Percentiles rank a stretch among this genome's conserved stretches.
phyloP scores from a whole-genome alignment of 2,329 filamentous ascomycete species.

The Arthrobotrys pseudoclavata region DNA sequence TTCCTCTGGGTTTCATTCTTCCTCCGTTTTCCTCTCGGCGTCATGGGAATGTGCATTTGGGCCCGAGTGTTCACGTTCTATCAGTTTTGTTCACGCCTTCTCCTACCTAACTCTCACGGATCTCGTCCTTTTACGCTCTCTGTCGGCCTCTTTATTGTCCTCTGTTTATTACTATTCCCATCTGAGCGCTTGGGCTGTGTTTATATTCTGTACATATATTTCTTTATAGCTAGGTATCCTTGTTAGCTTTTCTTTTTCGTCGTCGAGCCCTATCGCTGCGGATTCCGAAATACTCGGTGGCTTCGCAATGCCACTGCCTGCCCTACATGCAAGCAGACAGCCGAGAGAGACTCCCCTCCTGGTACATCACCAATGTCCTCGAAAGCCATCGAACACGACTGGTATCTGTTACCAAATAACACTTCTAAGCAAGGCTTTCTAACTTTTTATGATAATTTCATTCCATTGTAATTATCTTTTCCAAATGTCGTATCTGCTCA shows the following conservation, averaged over 20 bases:
- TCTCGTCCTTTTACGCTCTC: conserved; percentile 12
- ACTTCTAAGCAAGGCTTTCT: not conserved
- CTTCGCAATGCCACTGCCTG: not conserved
- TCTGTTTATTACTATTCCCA: conserved; percentile 33
- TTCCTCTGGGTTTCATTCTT: conserved; percentile 15
- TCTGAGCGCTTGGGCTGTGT: conserved; percentile 45
- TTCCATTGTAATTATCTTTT: conserved; percentile 1
- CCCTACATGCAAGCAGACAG: not conserved
- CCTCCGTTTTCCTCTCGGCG: conserved; percentile 41
- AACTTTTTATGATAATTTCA: not conserved
- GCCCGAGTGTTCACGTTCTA: conserved; percentile 57
- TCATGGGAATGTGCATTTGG: conserved; percentile 49
- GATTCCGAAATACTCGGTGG: conserved; percentile 6
- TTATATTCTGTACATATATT: conserved; percentile 52
- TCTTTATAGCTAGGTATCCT: conserved; percentile 15
- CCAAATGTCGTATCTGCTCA: not conserved
- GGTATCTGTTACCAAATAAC: conserved; percentile 1
- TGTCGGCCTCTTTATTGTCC: conserved; percentile 6
- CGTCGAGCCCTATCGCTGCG: conserved; percentile 7
- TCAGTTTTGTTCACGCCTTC: conserved; percentile 33
- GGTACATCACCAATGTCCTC: not conserved
- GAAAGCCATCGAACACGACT: not conserved
- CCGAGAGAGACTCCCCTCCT: not conserved
- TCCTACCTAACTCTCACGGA: conserved; percentile 6
- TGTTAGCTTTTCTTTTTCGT: not conserved